These are phyloP conservation scores for Vickermania ingenoplastis DNA, from an alignment of 208 protist species.

Conservation along the genomic window DNA sequence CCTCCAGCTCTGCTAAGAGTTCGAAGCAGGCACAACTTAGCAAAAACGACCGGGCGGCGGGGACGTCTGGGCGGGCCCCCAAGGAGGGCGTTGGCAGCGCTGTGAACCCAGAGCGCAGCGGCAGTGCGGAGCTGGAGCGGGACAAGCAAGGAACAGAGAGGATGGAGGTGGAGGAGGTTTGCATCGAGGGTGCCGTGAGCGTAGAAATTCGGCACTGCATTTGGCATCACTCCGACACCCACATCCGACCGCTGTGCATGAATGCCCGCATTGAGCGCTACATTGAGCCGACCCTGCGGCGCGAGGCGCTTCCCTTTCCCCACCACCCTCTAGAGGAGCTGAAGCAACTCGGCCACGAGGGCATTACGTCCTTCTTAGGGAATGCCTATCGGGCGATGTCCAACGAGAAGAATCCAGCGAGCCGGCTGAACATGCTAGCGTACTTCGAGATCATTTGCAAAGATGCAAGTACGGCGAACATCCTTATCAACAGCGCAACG, in stretches of 20 bases:
- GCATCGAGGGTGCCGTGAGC: background rate
- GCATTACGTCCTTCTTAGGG: constrained; percentile 45
- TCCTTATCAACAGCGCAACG: constrained; percentile 86
- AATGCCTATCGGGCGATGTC: constrained; percentile 39
- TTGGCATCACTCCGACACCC: constrained; percentile 57
- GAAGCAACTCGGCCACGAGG: constrained; percentile 27
- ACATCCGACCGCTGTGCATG: constrained; percentile 83
- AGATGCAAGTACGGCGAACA: constrained; percentile 67
- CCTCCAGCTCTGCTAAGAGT: background rate
- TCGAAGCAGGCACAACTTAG: background rate
- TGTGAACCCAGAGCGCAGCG: background rate
- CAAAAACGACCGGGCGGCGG: background rate
- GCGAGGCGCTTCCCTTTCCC: constrained; percentile 43
- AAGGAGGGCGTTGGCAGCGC: background rate
- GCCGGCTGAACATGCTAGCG: constrained; percentile 71
- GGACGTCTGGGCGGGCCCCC: background rate
- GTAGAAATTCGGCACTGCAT: constrained; percentile 8
- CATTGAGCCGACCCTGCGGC: constrained; percentile 55
- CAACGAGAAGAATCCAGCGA: constrained; percentile 10
- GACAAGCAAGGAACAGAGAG: constrained; percentile 2
- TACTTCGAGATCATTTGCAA: constrained; percentile 81
- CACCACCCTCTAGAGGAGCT: constrained; percentile 46
- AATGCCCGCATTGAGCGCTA: constrained; percentile 84
- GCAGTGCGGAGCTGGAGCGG: background rate
- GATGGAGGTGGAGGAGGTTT: constrained; percentile 1